Evolutionary conservation across 495 filamentous ascomycete species (phyloP).

Genomic region (Trichoderma orchidacearum): DNA sequence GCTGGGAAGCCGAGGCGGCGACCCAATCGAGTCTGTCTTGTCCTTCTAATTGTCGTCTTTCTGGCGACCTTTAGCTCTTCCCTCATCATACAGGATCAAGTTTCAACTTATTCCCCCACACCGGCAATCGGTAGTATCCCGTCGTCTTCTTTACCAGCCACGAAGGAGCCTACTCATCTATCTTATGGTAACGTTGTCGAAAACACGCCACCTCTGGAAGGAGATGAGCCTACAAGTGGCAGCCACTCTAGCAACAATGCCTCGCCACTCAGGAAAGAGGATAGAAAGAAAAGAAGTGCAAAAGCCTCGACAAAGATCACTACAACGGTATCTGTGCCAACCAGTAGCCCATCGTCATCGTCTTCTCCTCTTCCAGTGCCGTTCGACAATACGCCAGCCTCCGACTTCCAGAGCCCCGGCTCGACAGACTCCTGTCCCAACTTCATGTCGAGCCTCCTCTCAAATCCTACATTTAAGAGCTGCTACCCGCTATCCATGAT

Average conservation of each 20-base stretch:
- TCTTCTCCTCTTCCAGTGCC: slow-evolving; percentile 40
- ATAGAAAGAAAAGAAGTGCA: not conserved
- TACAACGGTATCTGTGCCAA: not conserved
- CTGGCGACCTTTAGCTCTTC: not conserved
- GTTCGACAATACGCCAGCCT: slow-evolving; percentile 57
- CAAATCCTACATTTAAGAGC: slow-evolving; percentile 44
- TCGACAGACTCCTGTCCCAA: slow-evolving; percentile 35
- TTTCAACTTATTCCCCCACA: not conserved
- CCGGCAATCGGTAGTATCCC: not conserved
- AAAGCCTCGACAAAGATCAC: not conserved
- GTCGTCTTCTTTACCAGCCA: not conserved
- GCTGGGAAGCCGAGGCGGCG: not conserved
- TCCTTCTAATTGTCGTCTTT: not conserved
- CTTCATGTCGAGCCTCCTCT: slow-evolving; percentile 58
- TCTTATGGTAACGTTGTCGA: not conserved
- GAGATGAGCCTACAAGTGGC: not conserved
- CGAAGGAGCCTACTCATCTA: not conserved
- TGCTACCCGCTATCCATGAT: slow-evolving; percentile 69
- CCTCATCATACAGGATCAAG: not conserved
- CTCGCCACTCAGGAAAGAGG: not conserved
- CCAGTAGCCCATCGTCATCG: not conserved
- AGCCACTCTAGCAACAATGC: not conserved
- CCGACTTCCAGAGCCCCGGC: slow-evolving; percentile 45
- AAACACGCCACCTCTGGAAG: not conserved
- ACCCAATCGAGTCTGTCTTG: not conserved